phyloP scores from a whole-genome alignment of 345 rosid genomes.

The Gossypium ekmanianum region DNA sequence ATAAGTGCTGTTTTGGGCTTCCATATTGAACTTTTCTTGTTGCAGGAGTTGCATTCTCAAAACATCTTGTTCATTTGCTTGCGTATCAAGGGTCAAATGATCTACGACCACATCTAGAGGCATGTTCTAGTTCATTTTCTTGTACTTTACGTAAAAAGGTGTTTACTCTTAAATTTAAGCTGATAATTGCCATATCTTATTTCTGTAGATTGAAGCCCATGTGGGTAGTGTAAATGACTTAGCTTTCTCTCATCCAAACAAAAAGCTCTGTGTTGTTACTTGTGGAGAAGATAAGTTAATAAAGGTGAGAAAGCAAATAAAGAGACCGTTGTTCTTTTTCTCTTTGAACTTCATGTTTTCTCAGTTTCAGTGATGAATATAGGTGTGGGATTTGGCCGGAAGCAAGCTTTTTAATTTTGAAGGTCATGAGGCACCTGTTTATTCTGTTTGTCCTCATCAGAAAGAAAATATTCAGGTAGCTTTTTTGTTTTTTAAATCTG shows the following conservation, averaged over 20 bases:
- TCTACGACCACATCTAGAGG: constrained; percentile 58
- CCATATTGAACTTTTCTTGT: constrained; percentile 22
- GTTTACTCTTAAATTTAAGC: constrained; percentile 9
- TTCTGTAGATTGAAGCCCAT: constrained; percentile 56
- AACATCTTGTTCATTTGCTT: constrained; percentile 66
- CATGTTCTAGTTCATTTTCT: constrained; percentile 22
- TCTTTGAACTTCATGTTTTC: not conserved
- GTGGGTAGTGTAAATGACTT: constrained; percentile 45
- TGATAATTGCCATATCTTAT: constrained; percentile 19
- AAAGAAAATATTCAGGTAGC: constrained; percentile 80
- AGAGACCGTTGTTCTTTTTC: not conserved
- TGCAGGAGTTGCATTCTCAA: constrained; percentile 70
- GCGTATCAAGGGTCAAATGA: constrained; percentile 49
- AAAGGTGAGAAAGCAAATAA: constrained; percentile 46
- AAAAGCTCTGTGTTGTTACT: constrained; percentile 69
- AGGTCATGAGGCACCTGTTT: constrained; percentile 88
- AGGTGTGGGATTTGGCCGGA: constrained; percentile 85
- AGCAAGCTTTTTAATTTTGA: constrained; percentile 59
- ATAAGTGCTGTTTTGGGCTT: constrained; percentile 22
- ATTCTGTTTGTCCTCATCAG: constrained; percentile 86
- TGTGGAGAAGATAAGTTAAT: constrained; percentile 89
- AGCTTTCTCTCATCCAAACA: constrained; percentile 81
- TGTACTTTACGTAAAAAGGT: constrained; percentile 1
- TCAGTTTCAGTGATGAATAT: constrained; percentile 17
- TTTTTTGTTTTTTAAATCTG: not conserved